Evolutionary conservation across 2,329 filamentous ascomycete species (phyloP).

Genomic region (Knoxdaviesia proteae): DNA sequence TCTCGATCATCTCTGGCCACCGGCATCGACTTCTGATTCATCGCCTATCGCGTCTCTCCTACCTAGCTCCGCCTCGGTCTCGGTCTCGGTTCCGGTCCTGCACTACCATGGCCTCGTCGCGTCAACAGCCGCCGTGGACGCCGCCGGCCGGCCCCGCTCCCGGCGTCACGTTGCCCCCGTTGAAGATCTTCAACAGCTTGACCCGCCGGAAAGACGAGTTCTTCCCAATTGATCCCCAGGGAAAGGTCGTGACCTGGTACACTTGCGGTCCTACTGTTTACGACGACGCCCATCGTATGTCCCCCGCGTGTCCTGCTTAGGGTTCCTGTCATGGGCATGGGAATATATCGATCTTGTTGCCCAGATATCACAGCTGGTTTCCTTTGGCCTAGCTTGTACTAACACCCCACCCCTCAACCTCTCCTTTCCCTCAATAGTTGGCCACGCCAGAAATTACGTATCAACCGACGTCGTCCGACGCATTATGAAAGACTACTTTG

Average conservation of each 20-base stretch:
- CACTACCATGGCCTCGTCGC: slow-evolving; percentile 3
- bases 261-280: slow-evolving; percentile 76
- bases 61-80: too few relatives aligned
- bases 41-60: too few relatives aligned
- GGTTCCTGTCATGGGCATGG: too few relatives aligned
- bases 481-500: slow-evolving; percentile 66
- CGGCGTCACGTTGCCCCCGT: slow-evolving; percentile 2
- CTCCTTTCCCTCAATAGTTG: slow-evolving; percentile 18
- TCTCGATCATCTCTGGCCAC: too few relatives aligned
- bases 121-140: slow-evolving; percentile 5
- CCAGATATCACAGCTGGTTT: neutral
- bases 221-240: slow-evolving; percentile 4
- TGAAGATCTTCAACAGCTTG: slow-evolving; percentile 5
- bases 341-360: too few relatives aligned
- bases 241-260: slow-evolving; percentile 23
- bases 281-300: slow-evolving; percentile 45
- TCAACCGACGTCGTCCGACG: slow-evolving; percentile 74
- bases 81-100: neutral
- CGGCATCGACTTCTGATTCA: too few relatives aligned
- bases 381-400: neutral
- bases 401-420: neutral
- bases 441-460: slow-evolving; percentile 79
- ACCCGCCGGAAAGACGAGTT: slow-evolving; percentile 5
- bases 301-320: too few relatives aligned
- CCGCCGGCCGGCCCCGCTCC: slow-evolving; percentile 1